These are phyloP conservation scores for Myriosclerotinia curreyana DNA, from an alignment of 2,329 filamentous ascomycete species.

Conservation along the genomic window DNA sequence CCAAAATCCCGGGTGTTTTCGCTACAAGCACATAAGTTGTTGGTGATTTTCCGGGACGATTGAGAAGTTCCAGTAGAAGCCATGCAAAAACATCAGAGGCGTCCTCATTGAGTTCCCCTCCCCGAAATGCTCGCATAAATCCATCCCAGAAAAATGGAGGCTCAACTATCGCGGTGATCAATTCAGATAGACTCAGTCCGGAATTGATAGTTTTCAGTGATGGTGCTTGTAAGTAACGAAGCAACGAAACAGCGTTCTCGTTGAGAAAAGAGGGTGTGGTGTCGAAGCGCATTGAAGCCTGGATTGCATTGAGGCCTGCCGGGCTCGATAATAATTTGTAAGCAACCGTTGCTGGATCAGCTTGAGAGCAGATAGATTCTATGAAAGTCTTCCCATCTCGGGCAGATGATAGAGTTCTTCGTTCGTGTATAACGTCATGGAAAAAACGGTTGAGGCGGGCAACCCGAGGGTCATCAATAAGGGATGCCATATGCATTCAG, in stretches of 20 bases:
- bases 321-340: slow-evolving; percentile 43
- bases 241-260: slow-evolving; percentile 35
- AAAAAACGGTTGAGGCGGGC: slow-evolving; percentile 43
- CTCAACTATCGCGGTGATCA: slow-evolving; percentile 48
- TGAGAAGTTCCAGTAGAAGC: slow-evolving; percentile 46
- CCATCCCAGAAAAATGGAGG: slow-evolving; percentile 51
- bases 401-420: slow-evolving; percentile 41
- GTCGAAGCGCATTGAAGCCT: slow-evolving; percentile 45
- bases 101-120: slow-evolving; percentile 33
- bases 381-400: slow-evolving; percentile 47
- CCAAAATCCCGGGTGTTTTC: slow-evolving; percentile 35
- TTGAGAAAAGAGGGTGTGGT: slow-evolving; percentile 47
- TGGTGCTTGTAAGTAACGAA: slow-evolving; percentile 40
- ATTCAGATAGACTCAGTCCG: slow-evolving; percentile 42
- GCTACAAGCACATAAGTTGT: slow-evolving; percentile 34
- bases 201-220: slow-evolving; percentile 29
- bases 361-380: slow-evolving; percentile 47
- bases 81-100: slow-evolving; percentile 42
- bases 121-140: slow-evolving; percentile 35
- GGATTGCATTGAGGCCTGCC: slow-evolving; percentile 41
- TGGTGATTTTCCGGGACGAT: slow-evolving; percentile 35
- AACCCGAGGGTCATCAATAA: slow-evolving; percentile 24
- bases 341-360: slow-evolving; percentile 43
- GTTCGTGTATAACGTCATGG: slow-evolving; percentile 42
- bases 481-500: neutral